Base-by-base conservation (phyloP, 169 alveolate genomes). In the Eimeria maxima region DNA sequence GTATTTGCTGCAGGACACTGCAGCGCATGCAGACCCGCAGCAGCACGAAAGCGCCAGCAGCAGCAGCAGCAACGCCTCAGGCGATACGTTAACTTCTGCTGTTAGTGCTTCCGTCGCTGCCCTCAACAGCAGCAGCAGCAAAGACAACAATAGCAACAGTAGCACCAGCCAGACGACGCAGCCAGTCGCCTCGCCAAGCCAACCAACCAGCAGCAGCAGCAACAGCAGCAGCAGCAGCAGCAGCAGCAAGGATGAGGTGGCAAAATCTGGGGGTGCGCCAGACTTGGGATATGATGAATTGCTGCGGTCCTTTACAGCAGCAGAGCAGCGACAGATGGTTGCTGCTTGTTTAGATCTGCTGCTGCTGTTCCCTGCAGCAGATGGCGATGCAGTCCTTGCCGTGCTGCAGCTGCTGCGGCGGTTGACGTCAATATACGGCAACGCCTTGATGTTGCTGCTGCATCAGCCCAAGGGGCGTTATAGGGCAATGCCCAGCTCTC, bases 321-420 rank as follows among this genome's bases (percentile, higher is more conserved):
- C 50, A 10, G 96, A 84, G 93, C 96, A 93, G 74, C 88, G 74
- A 27, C 88, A 93, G 27, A 11, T 93, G 63, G 81, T 93, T 33
- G 80, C 65, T 33, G 73, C 86, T 10, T 81, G 93, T 63, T 86
- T 93, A 1, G 94, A 84, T 27, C 38, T 73, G 73, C 69, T 93
- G 47, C 80, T 50, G 42, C 71, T 69, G 63, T 93, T 55, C 50
- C 96, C 96, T 10, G 96, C 93, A 7, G 53, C 78, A 27, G 94
- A 93, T 55, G 96, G 94, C n/a, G 94, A 93, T 45, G 38, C 55
- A 14, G 71, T 69, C 13, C 81, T 93, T 33, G 86, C 93, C 18
- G 53, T 80, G 33, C 94, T 93, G 60, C 96, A 93, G 89, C 53
- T 93, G 29, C 94, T 93, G 88, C 89, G 80, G 80, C 93, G 80